Conservation (phyloP, 1,284 basidiomycete species). For the Apiotrichum akiyoshidainum region DNA sequence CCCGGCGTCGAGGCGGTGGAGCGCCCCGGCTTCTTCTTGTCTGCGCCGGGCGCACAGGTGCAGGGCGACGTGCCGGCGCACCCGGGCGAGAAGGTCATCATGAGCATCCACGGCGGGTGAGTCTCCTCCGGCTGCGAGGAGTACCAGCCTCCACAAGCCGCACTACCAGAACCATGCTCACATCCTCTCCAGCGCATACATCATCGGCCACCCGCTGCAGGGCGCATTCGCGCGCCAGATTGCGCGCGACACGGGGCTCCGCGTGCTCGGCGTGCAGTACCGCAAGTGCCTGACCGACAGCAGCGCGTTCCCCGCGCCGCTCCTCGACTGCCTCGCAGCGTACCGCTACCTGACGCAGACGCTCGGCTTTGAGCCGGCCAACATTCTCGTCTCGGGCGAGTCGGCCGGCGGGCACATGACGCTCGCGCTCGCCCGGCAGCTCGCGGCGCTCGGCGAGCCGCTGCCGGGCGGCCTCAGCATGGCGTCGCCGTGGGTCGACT, state of each 20-base stretch:
- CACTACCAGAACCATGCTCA: too few relatives aligned
- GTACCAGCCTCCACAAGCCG: not conserved
- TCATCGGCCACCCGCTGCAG: constrained; percentile 28
- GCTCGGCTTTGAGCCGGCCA: constrained; percentile 52
- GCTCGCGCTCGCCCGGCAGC: constrained; percentile 48
- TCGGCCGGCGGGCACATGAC: constrained; percentile 66
- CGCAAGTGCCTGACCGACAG: constrained; percentile 18
- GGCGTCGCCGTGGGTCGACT: constrained; percentile 60
- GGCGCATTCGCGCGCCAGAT: constrained; percentile 19
- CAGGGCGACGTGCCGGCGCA: constrained; percentile 11
- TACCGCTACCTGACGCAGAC: constrained; percentile 58
- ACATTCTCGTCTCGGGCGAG: constrained; percentile 63
- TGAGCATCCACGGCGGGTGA: constrained; percentile 35
- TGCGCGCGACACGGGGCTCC: constrained; percentile 12
- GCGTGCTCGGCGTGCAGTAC: constrained; percentile 26
- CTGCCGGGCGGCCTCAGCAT: constrained; percentile 58
- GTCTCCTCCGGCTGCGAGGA: constrained; percentile 4
- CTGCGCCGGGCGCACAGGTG: constrained; percentile 4
- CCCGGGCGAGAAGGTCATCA: constrained; percentile 22
- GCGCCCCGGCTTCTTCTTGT: constrained; percentile 18
- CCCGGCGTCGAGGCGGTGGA: not conserved
- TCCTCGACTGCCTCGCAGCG: constrained; percentile 60
- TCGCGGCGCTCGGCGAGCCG: constrained; percentile 19
- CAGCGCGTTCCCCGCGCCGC: constrained; percentile 58
- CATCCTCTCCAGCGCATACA: constrained; percentile 21